Conservation (phyloP, 306 rosid species). For the Morella rubra region DNA sequence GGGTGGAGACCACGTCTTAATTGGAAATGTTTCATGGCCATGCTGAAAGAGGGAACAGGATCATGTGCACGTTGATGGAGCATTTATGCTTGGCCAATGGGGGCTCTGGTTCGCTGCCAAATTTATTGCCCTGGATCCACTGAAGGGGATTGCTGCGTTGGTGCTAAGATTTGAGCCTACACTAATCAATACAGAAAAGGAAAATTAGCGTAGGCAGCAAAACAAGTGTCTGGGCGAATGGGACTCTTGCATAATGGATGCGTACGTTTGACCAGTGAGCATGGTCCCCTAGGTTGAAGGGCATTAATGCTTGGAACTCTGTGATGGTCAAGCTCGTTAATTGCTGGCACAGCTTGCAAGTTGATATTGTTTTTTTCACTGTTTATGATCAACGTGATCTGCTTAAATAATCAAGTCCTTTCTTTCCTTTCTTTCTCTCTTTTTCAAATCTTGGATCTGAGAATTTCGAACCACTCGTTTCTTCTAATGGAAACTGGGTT, state of each 20-base stretch:
- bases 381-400: neutral
- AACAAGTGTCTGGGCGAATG: slow-evolving; percentile 5
- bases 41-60: slow-evolving; percentile 54
- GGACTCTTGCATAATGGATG: neutral
- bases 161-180: slow-evolving; percentile 15
- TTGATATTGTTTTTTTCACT: neutral
- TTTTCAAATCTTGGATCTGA: slow-evolving; percentile 24
- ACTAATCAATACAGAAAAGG: neutral
- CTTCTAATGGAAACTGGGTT: neutral
- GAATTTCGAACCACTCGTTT: neutral
- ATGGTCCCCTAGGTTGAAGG: slow-evolving; percentile 16
- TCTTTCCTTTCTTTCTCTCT: neutral
- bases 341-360: neutral
- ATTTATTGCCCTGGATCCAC: slow-evolving; percentile 29
- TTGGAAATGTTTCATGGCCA: slow-evolving; percentile 38
- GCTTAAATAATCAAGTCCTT: neutral
- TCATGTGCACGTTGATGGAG: slow-evolving; percentile 64
- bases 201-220: neutral
- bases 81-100: slow-evolving; percentile 52
- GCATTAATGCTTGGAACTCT: slow-evolving; percentile 21
- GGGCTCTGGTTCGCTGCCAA: slow-evolving; percentile 4
- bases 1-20: slow-evolving; percentile 32
- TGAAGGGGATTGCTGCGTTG: slow-evolving; percentile 31
- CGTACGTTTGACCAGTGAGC: neutral
- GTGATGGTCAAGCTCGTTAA: slow-evolving; percentile 15